These are phyloP conservation scores for Obelidium mucronatum DNA, from an alignment of 192 early-diverging fungal genomes.

Conservation along the genomic window DNA sequence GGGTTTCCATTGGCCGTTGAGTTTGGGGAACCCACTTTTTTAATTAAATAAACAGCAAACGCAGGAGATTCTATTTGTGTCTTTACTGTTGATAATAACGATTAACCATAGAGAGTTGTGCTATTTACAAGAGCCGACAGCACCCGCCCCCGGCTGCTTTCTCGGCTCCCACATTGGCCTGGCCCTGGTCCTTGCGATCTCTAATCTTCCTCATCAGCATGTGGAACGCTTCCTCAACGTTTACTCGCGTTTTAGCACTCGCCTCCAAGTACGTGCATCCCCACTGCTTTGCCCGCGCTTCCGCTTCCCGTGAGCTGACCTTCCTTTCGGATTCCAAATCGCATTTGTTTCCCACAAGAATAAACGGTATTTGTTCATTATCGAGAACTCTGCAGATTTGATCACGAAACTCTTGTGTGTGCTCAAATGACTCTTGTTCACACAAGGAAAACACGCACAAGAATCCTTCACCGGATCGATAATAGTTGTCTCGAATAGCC, in stretches of 20 bases:
- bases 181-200: constrained; percentile 64
- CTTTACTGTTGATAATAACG: too few species aligned
- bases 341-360: constrained; percentile 88
- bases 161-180: constrained; percentile 31
- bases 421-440: constrained; percentile 79
- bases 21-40: too few species aligned
- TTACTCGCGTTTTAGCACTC: constrained; percentile 87
- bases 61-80: too few species aligned
- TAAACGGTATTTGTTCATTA: constrained; percentile 83
- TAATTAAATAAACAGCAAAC: too few species aligned
- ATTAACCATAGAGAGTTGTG: too few species aligned
- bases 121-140: constrained; percentile 10
- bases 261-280: constrained; percentile 88
- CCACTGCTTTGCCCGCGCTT: constrained; percentile 81
- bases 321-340: constrained; percentile 82
- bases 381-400: constrained; percentile 86
- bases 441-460: constrained; percentile 84
- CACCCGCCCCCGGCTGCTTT: constrained; percentile 7
- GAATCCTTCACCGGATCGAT: constrained; percentile 85
- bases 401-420: constrained; percentile 84
- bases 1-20: too few species aligned
- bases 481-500: constrained; percentile 88
- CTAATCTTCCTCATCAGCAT: constrained; percentile 80
- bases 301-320: constrained; percentile 80
- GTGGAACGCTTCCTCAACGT: constrained; percentile 81